These are phyloP conservation scores for Helminthosporium solani DNA, from an alignment of 2,329 filamentous ascomycete species.

Conservation along the genomic window DNA sequence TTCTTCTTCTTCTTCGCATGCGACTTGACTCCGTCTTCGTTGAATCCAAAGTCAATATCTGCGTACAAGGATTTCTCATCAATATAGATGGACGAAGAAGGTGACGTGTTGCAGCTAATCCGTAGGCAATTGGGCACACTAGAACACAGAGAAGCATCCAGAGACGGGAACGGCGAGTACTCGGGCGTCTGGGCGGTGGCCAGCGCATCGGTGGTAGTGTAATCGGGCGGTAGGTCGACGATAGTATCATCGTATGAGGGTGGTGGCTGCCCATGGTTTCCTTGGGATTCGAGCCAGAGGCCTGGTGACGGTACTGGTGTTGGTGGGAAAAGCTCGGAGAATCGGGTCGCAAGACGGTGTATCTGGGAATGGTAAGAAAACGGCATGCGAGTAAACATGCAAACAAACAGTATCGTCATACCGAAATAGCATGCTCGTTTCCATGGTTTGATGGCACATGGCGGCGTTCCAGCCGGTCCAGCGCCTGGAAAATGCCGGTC, in stretches of 20 bases:
- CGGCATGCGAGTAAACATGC: constrained; percentile 2
- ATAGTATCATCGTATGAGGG: constrained; percentile 48
- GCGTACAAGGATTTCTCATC: constrained; percentile 38
- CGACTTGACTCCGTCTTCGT: constrained; percentile 52
- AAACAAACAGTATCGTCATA: constrained; percentile 30
- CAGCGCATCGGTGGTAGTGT: constrained; percentile 45
- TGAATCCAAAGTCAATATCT: constrained; percentile 59
- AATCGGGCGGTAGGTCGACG: constrained; percentile 48
- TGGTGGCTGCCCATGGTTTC: constrained; percentile 29
- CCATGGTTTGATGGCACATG: constrained; percentile 19
- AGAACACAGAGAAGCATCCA: constrained; percentile 34
- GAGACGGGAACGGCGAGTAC: constrained; percentile 33
- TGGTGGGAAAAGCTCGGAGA: constrained; percentile 17
- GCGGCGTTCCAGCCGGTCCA: constrained; percentile 32
- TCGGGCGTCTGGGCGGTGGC: constrained; percentile 40
- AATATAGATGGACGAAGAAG: constrained; percentile 29
- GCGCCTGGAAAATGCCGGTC: constrained; percentile 27
- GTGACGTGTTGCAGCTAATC: constrained; percentile 30
- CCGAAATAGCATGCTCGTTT: constrained; percentile 27
- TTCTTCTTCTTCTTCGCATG: constrained; percentile 58
- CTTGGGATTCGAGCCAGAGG: constrained; percentile 26
- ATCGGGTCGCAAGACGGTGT: constrained; percentile 22
- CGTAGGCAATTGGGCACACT: constrained; percentile 31
- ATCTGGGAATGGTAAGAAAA: constrained; percentile 30
- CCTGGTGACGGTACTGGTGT: constrained; percentile 22